Evolutionary conservation across 352 stramenopile species (phyloP).

Genomic region (Globisporangium spinosum): DNA sequence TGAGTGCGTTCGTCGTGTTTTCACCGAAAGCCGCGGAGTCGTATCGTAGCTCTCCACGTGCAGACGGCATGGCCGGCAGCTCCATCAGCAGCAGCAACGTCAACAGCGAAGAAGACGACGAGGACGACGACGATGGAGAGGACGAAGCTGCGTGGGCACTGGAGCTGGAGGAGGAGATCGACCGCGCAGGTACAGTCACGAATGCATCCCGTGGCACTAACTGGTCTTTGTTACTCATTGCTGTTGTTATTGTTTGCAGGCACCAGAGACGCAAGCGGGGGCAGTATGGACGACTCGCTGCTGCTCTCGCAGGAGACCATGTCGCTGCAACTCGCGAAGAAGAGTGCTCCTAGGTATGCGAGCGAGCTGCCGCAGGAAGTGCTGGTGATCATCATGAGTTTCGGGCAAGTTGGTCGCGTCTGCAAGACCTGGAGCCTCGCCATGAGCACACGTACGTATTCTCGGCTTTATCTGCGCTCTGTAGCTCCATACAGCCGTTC

Average conservation of each 20-base stretch:
- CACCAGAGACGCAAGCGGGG: neutral
- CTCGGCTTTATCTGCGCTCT: neutral
- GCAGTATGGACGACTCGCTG: constrained; percentile 8
- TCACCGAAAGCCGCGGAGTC: neutral
- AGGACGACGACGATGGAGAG: constrained; percentile 24
- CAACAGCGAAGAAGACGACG: constrained; percentile 17
- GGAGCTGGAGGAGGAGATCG: constrained; percentile 67
- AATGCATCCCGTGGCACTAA: neutral
- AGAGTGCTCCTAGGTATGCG: constrained; percentile 16
- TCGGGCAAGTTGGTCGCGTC: constrained; percentile 66
- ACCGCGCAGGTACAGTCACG: constrained; percentile 19
- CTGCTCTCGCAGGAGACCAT: constrained; percentile 20
- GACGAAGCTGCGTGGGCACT: constrained; percentile 61
- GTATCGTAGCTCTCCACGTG: neutral
- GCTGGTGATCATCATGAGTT: constrained; percentile 64
- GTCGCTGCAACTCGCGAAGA: constrained; percentile 16
- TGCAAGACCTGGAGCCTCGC: constrained; percentile 83
- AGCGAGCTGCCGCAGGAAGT: constrained; percentile 69
- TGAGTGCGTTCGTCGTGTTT: neutral
- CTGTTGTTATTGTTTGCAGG: neutral
- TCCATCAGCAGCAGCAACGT: constrained; percentile 8
- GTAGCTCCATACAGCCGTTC: neutral
- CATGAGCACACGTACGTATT: constrained; percentile 41
- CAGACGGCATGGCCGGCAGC: neutral
- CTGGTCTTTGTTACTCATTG: neutral